Evolutionary conservation across 106 monocot species (phyloP), one percentile per base, ranked within the genome.

Genomic region (Posidonia australis): DNA sequence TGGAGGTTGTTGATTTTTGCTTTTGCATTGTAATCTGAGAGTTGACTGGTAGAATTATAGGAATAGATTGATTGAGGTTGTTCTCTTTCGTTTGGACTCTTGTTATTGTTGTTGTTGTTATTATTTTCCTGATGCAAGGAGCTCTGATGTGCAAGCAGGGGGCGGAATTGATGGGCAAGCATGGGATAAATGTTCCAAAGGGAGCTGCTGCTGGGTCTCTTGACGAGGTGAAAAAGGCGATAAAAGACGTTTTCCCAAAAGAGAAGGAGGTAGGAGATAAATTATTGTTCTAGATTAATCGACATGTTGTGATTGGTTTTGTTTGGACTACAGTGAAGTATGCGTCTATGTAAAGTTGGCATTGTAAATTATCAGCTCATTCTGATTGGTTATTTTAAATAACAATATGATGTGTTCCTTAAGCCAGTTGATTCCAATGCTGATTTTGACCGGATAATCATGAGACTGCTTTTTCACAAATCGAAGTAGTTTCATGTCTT

Each of bases 131-230:
- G 3, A 64, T 42, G 4, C 23, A 31, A 28, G 12, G 16, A 43
- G 27, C 28, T 20, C 13, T n/a, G n/a, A 18, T 18, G 51, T 51
- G 18, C 41, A 44, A 32, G 55, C 70, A 93, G 93, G 93, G 89
- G 30, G 74, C 93, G 23, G 93, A 93, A 28, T 81, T 93, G 81
- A 93, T 93, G 93, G 41, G 81, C 26, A 93, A 89, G 60, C 79
- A 86, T 56, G 93, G 89, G 17, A 79, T 93, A 42, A 93, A 93
- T 72, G 93, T 89, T 9, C 93, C 93, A 0, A 83, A 72, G 72
- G 93, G 93, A 27, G 77, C 81, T 59, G 93, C 89, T 9, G 89
- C 75, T 43, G 64, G 63, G 0, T 85, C 93, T 7, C 46, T 79
- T 6, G 77, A 85, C 9, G 89, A 88, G 68, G 73, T 80, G 42